These are phyloP conservation scores for Rhizopus stolonifer DNA, from an alignment of 371 early-diverging fungal genomes.

Conservation along the genomic window DNA sequence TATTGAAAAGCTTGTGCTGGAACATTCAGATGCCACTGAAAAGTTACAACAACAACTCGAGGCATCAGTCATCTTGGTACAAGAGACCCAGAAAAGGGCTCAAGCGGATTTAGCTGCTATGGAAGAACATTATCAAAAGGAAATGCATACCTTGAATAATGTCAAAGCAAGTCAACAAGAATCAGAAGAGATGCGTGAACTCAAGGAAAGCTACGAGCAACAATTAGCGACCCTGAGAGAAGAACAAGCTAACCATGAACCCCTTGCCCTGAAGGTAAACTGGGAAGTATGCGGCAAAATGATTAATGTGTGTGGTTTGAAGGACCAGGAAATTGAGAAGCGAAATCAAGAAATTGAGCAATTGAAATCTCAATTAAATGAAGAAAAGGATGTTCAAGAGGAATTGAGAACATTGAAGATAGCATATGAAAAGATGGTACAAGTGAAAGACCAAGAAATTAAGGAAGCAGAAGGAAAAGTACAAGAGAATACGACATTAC, in stretches of 20 bases:
- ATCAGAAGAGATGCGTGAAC: neutral
- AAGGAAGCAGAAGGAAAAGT: conserved; percentile 37
- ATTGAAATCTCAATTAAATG: conserved; percentile 12
- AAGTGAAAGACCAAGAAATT: conserved; percentile 42
- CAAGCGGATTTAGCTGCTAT: conserved; percentile 9
- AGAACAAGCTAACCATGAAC: conserved; percentile 4
- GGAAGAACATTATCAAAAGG: conserved; percentile 17
- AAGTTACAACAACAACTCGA: conserved; percentile 14
- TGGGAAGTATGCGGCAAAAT: too few species aligned
- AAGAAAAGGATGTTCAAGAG: conserved; percentile 7
- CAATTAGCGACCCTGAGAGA: conserved; percentile 12
- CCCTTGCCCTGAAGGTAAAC: conserved; percentile 9
- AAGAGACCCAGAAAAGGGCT: conserved; percentile 1
- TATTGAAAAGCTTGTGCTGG: conserved; percentile 15
- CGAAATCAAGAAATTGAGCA: conserved; percentile 11
- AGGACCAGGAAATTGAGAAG: neutral
- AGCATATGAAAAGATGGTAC: conserved; percentile 42
- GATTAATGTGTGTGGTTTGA: too few species aligned
- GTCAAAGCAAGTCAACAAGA: conserved; percentile 9
- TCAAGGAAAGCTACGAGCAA: conserved; percentile 15
- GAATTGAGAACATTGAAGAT: conserved; percentile 24
- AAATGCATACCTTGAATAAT: conserved; percentile 9
- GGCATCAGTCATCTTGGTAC: neutral
- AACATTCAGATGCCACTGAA: conserved; percentile 17
- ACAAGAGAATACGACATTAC: conserved; percentile 20